Conservation (phyloP, 257 asterid species). For the Nicotiana attenuata region DNA sequence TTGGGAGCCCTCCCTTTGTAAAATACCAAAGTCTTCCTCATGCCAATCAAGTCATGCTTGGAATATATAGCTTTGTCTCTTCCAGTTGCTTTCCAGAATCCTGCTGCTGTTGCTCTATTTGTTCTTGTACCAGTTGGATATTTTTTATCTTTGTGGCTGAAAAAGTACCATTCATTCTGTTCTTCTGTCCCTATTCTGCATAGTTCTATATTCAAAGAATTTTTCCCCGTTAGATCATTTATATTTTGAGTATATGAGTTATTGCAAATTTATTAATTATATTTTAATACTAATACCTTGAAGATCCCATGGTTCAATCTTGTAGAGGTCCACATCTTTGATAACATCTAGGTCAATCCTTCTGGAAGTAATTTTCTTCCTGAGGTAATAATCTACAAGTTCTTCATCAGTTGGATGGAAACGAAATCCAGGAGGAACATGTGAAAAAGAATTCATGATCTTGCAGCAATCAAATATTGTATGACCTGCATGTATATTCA, state of each 20-base stretch:
- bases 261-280: neutral
- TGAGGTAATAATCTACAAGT: constrained; percentile 82
- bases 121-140: constrained; percentile 93
- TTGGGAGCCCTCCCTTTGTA: constrained; percentile 91
- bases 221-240: neutral
- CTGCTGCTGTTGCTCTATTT: constrained; percentile 85
- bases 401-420: constrained; percentile 96
- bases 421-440: constrained; percentile 92
- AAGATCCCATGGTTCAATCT: constrained; percentile 97
- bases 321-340: constrained; percentile 88
- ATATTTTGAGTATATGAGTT: neutral
- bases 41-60: constrained; percentile 69
- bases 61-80: constrained; percentile 87
- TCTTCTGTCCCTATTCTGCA: constrained; percentile 90
- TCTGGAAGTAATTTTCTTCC: constrained; percentile 57
- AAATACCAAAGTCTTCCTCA: constrained; percentile 86
- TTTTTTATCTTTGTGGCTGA: constrained; percentile 93
- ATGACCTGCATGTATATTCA: no score
- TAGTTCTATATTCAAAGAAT: constrained; percentile 35
- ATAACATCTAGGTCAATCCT: constrained; percentile 72
- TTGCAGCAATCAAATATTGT: neutral
- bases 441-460: constrained; percentile 63
- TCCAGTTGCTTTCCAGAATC: constrained; percentile 96
- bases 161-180: constrained; percentile 80
- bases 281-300: constrained; percentile 41